Base-by-base conservation (phyloP, 352 stramenopile genomes). In the Phytophthora sojae region DNA sequence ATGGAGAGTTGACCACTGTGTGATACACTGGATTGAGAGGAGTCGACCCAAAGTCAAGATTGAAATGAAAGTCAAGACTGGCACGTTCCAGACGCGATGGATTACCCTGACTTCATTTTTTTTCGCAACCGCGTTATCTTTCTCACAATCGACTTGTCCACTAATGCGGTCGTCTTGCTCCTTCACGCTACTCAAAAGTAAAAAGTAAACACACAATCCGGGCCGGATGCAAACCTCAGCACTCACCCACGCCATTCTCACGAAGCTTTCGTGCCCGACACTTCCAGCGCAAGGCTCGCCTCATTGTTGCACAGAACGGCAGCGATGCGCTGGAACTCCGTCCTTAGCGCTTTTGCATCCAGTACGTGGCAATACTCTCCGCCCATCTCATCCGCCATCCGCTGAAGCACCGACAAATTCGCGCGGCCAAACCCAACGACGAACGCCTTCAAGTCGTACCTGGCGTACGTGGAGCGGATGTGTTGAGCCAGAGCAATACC, bases 371-470 rank as follows among this genome's bases (percentile, higher is more conserved):
- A 68, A 65, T 91, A 95, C 29, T 77, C 67, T 0, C 85, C 87
- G 7, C 82, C 79, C 4, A 95, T 75, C 29, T 77, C 66, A 1
- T 58, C 32, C 1, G 84, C 84, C 2, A 95, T 25, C 1, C 67
- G 71, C 44, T 90, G 12, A 2, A 93, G 67, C 2, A 90, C 76
- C 0, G 66, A 29, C 49, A 91, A 66, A 57, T 93, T 84, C 42
- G 87, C 65, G n/a, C 8, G 32, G 2, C 87, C 87, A 57, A 91
- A 94, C 2, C 87, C 85, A 0, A 94, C 85, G 1, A 76, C 75
- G 32, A 89, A 93, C 4, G 81, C 72, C 49, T 85, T 70, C 32
- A 94, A 57, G 11, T 77, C 80, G 30, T 91, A 88, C 58, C 76
- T 88, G 0, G 57, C 74, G 61, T 93, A 94, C 1, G 21, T 75